Evolutionary conservation across 345 rosid species (phyloP).

Genomic region (Ceriops tagal): DNA sequence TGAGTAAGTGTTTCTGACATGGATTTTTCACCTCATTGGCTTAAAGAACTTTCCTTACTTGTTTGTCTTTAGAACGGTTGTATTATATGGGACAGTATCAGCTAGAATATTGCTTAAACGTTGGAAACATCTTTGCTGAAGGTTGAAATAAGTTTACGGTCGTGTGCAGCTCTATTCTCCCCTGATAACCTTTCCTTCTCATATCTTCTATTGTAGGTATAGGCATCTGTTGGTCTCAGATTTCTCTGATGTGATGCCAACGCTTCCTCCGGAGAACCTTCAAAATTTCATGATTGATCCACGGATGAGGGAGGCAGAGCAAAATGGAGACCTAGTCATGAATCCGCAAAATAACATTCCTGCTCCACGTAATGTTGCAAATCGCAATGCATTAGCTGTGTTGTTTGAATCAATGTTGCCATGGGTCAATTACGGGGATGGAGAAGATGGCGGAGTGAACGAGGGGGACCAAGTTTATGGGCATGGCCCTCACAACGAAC

Average conservation of each 20-base stretch:
- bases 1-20: slow-evolving; percentile 47
- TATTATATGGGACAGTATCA: not conserved
- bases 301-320: slow-evolving; percentile 36
- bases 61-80: not conserved
- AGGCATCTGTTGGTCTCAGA: slow-evolving; percentile 63
- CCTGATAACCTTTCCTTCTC: not conserved
- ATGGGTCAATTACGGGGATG: slow-evolving; percentile 54
- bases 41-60: not conserved
- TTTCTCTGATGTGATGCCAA: slow-evolving; percentile 64
- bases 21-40: slow-evolving; percentile 4
- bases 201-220: slow-evolving; percentile 13
- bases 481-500: slow-evolving; percentile 32
- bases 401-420: slow-evolving; percentile 77
- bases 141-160: not conserved
- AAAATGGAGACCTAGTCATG: slow-evolving; percentile 32
- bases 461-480: slow-evolving; percentile 40
- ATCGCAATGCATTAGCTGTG: slow-evolving; percentile 55
- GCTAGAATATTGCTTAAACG: not conserved
- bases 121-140: not conserved
- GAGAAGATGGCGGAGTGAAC: slow-evolving; percentile 34
- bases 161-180: not conserved
- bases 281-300: slow-evolving; percentile 73
- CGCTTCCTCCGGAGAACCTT: slow-evolving; percentile 77
- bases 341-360: slow-evolving; percentile 36
- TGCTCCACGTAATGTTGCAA: slow-evolving; percentile 42